Base-by-base conservation (phyloP, 371 early-diverging fungal genomes). In the Dichotomocladium elegans region DNA sequence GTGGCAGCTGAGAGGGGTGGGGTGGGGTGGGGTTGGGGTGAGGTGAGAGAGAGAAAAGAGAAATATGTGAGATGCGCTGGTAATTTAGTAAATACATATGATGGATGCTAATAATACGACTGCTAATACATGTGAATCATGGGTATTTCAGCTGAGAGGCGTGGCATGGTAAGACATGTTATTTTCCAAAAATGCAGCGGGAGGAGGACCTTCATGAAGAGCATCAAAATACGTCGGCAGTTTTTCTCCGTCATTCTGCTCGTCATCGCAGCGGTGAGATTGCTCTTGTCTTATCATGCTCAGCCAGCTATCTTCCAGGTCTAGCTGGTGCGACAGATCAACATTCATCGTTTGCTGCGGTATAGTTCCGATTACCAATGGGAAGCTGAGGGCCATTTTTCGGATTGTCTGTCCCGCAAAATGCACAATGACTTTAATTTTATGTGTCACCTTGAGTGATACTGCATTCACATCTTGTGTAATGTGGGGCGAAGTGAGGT, bases 131-230 rank as follows among this genome's bases (percentile, higher is more conserved):
- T n/a, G n/a, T n/a, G n/a, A n/a, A n/a, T n/a, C n/a, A n/a, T n/a
- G n/a, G n/a, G n/a, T n/a, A 11, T 17, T 17, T 52, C 33, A 52
- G 12, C 30, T 26, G 26, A n/a, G 30, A 0, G 33, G 43, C 14
- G 53, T 49, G 3, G 56, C 49, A 27, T 56, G 41, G 15, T 49
- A 50, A 3, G 56, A 49, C 24, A 56, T 19, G 19, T 59, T 48
- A 44, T 59, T 54, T 14, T 59, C 60, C 30, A 59, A 35, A 53
- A 59, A 59, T 8, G 60, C 54, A 25, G 54, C 53, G 9, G 60
- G 60, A 3, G 60, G 60, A 1, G 60, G 45, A 11, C 60, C 60
- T 47, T 60, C 60, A 47, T 55, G 50, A 19, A 60, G 35, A n/a
- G 51, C 60, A 19, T 60, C 60, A 24, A 41, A 46, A 27, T 60